Percentiles rank a stretch among this genome's conserved stretches.
Conservation (phyloP, 139 green algal genomes). For the Astrephomene gubernaculifera region DNA sequence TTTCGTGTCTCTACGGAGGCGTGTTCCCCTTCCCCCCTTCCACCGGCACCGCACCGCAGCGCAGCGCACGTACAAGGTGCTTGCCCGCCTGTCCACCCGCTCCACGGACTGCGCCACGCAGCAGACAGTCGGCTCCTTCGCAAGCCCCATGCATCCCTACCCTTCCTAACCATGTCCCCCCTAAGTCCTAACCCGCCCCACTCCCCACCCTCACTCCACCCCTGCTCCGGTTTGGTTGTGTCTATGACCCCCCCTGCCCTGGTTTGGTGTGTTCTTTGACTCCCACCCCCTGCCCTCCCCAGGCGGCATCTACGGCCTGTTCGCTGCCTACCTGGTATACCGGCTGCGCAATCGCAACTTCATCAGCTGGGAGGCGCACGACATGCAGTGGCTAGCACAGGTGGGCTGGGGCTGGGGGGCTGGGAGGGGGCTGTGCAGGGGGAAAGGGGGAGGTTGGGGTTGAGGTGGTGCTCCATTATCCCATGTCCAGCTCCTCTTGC, state of each 20-base stretch:
- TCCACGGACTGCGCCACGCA: too few species aligned
- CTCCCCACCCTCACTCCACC: too few species aligned
- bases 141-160: too few species aligned
- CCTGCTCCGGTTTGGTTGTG: too few species aligned
- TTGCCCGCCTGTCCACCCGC: too few species aligned
- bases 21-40: too few species aligned
- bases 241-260: not conserved
- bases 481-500: not conserved
- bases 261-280: not conserved
- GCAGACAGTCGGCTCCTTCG: too few species aligned
- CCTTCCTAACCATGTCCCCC: too few species aligned
- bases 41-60: too few species aligned
- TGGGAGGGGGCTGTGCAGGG: not conserved
- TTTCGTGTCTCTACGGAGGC: too few species aligned
- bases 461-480: not conserved
- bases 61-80: too few species aligned
- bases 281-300: not conserved
- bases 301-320: conserved; percentile 34
- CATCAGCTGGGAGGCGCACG: not conserved
- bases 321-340: conserved; percentile 23
- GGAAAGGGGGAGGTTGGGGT: not conserved
- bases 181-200: too few species aligned
- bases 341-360: conserved; percentile 24
- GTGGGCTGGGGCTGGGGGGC: not conserved
- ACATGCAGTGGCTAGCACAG: conserved; percentile 24